A percentile compares a stretch with the other conserved stretches of the same genome.
Conservation (phyloP, 176 grass and related monocot genomes). For the Urochloa ruziziensis region DNA sequence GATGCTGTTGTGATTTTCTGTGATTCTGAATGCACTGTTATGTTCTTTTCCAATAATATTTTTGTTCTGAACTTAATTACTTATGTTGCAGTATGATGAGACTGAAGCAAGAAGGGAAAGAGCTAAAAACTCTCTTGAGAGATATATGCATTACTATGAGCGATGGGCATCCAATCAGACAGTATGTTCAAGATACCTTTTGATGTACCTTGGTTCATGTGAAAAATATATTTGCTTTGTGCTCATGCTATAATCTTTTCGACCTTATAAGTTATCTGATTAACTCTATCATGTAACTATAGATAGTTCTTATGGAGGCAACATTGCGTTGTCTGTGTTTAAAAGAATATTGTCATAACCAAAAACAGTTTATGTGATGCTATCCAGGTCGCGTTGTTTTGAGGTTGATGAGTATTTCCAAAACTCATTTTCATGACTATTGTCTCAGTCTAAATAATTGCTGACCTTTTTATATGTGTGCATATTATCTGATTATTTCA, state of each 20-base stretch:
- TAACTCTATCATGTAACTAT: not conserved
- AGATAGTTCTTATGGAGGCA: not conserved
- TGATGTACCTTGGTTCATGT: slow-evolving; percentile 23
- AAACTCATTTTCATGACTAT: not conserved
- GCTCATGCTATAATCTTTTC: not conserved
- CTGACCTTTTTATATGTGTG: not conserved
- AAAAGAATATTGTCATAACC: not conserved
- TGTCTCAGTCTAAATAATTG: not conserved
- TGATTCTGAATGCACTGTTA: not conserved
- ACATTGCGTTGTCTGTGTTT: not conserved
- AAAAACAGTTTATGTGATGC: not conserved
- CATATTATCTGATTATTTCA: slow-evolving; percentile 13
- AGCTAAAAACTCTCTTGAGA: slow-evolving; percentile 94
- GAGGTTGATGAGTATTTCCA: not conserved
- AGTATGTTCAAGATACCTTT: slow-evolving; percentile 53
- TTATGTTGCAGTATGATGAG: slow-evolving; percentile 71
- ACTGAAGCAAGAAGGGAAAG: slow-evolving; percentile 90
- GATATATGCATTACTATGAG: slow-evolving; percentile 99
- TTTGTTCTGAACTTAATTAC: not conserved
- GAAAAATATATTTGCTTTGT: slow-evolving; percentile 14
- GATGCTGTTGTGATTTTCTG: not conserved
- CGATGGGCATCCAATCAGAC: slow-evolving; percentile 94
- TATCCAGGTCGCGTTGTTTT: slow-evolving; percentile 21
- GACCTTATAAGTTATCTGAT: not conserved
- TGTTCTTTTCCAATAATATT: not conserved